Base-by-base conservation (phyloP, 1,284 basidiomycete genomes). In the Apiotrichum sp. region DNA sequence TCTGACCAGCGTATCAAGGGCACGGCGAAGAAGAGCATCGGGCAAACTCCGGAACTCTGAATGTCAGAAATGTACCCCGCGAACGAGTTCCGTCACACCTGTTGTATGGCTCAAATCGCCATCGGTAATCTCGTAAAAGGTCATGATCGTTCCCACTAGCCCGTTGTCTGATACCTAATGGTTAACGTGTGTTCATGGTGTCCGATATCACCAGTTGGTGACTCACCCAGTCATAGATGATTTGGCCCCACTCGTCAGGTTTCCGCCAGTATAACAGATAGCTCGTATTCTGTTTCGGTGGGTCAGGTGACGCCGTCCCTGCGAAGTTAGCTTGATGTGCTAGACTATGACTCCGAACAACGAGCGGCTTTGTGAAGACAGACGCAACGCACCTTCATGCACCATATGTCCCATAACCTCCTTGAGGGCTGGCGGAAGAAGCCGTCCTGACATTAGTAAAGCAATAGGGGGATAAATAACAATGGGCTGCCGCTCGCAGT, bases 121-220 rank as follows among this genome's bases (percentile, higher is more conserved):
- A 50, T 80, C 78, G 0, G 74, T 77, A 22, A 82, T 68, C 64
- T 82, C 81, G 61, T 79, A 81, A 49, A 81, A 76, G 0, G 81
- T 82, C 74, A 82, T 74, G 65, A 82, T 80, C 35, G 73, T 76
- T 41, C 75, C 73, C 32, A 73, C 78, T 59, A 80, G 73, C 0
- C 81, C 81, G 32, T 78, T 80, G 14, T 76, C 75, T n/a, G 72
- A 72, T 35, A 79, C 67, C 78, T 80, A 14, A 29, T 22, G 22
- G 22, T 22, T 22, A 22, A 22, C 22, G 22, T 22, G 22, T 22
- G 22, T 22, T 22, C 22, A 22, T 22, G 22, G 22, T 22, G 22
- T 22, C 22, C 22, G 22, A 22, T 22, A 22, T 22, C 22, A 22
- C 22, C 22, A 22, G 22, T 22, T 22, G 22, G 14, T 9, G 32